Base-by-base conservation (phyloP, 345 rosid species). In the Eucalyptus pauciflora region DNA sequence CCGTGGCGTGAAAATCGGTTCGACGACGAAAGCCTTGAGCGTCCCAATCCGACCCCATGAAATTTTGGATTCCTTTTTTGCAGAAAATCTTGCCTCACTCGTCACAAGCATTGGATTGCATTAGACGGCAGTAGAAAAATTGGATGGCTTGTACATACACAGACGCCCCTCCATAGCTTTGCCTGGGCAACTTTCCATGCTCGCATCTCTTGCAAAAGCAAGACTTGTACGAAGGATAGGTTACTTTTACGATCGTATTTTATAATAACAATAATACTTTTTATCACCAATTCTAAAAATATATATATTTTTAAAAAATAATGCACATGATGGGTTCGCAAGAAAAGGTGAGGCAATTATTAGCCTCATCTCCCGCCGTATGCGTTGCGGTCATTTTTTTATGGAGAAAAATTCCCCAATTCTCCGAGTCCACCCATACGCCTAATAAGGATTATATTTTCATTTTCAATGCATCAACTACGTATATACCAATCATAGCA, bases 251-350 rank as follows among this genome's bases (percentile, higher is more conserved):
- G 22, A 18, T 52, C 56, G 3, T 51, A 16, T 29, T n/a, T 64
- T n/a, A 43, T 43, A 43, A 43, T 45, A 45, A 45, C 8, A 45
- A 45, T 45, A 45, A 45, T 13, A 12, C 50, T 52, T 52, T 52
- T 2, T 7, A 7, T 62, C 8, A 62, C 33, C 71, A 2, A 62
- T 56, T 56, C 6, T 4, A 9, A 22, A 22, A 1, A 4, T 22
- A 24, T 24, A 56, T 22, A 22, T 22, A 4, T 4, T 22, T 4
- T 1, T 2, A 3, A 56, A 2, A 24, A 56, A 56, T 0, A 56
- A 56, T 24, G 5, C 62, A 10, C 62, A 10, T 24, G 62, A 24
- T 10, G 29, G 29, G 4, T 24, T 56, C 29, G 62, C 29, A 56
- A 27, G 62, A 56, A 56, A 56, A 56, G 62, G 62, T 10, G 0